Percentiles rank a stretch among this genome's conserved stretches.
These are phyloP conservation scores for Paecilomyces sp. DNA, from an alignment of 2,329 filamentous ascomycete genomes.

Conservation along the genomic window DNA sequence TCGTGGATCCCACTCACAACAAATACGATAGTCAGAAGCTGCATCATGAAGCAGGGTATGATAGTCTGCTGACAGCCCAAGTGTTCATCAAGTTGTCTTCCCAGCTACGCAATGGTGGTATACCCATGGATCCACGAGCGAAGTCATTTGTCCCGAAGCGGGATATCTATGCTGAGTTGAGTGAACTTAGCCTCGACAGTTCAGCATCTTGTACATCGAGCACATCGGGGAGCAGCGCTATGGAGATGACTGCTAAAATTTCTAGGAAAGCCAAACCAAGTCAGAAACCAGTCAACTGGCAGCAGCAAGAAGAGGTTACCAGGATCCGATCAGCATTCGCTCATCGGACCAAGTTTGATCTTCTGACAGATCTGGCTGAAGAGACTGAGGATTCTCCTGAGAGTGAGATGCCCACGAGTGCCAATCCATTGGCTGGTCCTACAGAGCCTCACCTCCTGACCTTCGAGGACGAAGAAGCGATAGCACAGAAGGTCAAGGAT, in stretches of 20 bases:
- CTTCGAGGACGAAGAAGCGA: conserved; percentile 4
- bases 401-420: neutral
- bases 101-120: conserved; percentile 39
- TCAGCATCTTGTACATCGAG: neutral
- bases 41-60: conserved; percentile 56
- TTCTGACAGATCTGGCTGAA: conserved; percentile 12
- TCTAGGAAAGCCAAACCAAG: neutral
- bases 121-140: conserved; percentile 12
- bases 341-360: conserved; percentile 22
- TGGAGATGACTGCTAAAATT: neutral
- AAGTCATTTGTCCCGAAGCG: conserved; percentile 9
- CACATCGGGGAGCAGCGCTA: neutral
- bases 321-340: conserved; percentile 17
- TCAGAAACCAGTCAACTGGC: conserved; percentile 5
- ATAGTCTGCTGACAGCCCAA: conserved; percentile 54
- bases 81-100: conserved; percentile 51
- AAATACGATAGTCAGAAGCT: conserved; percentile 21
- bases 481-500: conserved; percentile 17
- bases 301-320: neutral
- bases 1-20: conserved; percentile 19
- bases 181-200: neutral
- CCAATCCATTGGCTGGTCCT: neutral
- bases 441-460: conserved; percentile 3
- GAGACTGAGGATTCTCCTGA: conserved; percentile 5
- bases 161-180: neutral